Evolutionary conservation across 2,329 filamentous ascomycete species (phyloP), one percentile per base, ranked within the genome.

Genomic region (Colletotrichum simmondsii): DNA sequence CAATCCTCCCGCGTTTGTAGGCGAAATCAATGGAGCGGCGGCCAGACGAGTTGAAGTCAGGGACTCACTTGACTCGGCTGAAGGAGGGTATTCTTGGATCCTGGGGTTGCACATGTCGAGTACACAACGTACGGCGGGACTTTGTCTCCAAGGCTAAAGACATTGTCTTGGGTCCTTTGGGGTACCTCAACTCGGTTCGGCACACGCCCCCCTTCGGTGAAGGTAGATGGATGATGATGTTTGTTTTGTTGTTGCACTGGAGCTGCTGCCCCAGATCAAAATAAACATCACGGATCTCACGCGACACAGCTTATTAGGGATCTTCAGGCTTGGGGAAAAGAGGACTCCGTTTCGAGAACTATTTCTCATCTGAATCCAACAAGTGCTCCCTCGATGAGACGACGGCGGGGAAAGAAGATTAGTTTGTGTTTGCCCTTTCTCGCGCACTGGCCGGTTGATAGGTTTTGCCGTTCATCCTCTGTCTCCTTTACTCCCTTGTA

Each of bases 61-160:
- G 24, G 22, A 28, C 62, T 65, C 62, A 30, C 24, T 16, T 65
- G 54, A 64, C 66, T 65, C 66, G 46, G 65, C 66, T 46, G 32
- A 68, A 60, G 42, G n/a, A 30, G 22, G 66, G 49, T 72, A 61
- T 72, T 70, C 60, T 72, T 70, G 60, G 66, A 53, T 56, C 28
- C 60, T 32, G 24, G 32, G 32, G 69, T 68, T 35, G 42, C 49
- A 72, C 65, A 26, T 58, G 28, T 28, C 37, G 22, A 28, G 59
- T 22, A 49, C 65, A 59, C 37, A 12, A 35, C 65, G 26, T 28
- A 14, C 32, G 42, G 24, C 46, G 54, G 37, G 28, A 32, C 32
- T 26, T 49, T 53, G 53, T 59, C 58, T 68, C 65, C 28, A 32
- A 32, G 26, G 16, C 49, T 19, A 14, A n/a, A 42, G 37, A 69